A percentile compares a stretch with the other conserved stretches of the same genome.
phyloP scores from a whole-genome alignment of 176 grass and related monocot genomes.

The Alloteropsis semialata region DNA sequence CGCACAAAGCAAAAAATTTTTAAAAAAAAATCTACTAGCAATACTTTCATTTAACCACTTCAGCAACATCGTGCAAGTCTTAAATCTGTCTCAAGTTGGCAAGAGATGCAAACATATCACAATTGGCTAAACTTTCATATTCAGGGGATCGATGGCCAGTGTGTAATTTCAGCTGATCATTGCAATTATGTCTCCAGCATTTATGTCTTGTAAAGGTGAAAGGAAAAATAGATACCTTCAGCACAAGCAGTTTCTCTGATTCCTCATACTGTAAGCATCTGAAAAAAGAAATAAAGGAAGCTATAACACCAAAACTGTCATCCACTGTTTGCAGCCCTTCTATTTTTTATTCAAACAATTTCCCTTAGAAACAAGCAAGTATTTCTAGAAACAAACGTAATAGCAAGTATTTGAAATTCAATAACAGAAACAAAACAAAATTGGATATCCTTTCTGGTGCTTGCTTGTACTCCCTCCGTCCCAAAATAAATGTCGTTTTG shows the following conservation, averaged over 20 bases:
- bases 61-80: background rate
- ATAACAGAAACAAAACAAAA: background rate
- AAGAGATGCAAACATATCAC: slow-evolving; percentile 20
- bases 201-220: slow-evolving; percentile 3
- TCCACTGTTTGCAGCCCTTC: background rate
- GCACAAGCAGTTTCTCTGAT: slow-evolving; percentile 58
- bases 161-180: background rate
- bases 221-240: slow-evolving; percentile 42
- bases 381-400: background rate
- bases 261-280: slow-evolving; percentile 54
- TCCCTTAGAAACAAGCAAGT: background rate
- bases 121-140: background rate
- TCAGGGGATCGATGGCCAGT: background rate
- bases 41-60: background rate
- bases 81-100: background rate
- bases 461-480: too few relatives aligned
- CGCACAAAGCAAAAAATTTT: background rate
- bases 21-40: too few relatives aligned
- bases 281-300: background rate
- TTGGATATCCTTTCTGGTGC: background rate
- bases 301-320: background rate
- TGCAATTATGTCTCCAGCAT: slow-evolving; percentile 18
- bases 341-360: slow-evolving; percentile 2
- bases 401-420: slow-evolving; percentile 9
- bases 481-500: too few relatives aligned